phyloP scores from a whole-genome alignment of 2,329 filamentous ascomycete genomes.

The Blastomyces gilchristii region DNA sequence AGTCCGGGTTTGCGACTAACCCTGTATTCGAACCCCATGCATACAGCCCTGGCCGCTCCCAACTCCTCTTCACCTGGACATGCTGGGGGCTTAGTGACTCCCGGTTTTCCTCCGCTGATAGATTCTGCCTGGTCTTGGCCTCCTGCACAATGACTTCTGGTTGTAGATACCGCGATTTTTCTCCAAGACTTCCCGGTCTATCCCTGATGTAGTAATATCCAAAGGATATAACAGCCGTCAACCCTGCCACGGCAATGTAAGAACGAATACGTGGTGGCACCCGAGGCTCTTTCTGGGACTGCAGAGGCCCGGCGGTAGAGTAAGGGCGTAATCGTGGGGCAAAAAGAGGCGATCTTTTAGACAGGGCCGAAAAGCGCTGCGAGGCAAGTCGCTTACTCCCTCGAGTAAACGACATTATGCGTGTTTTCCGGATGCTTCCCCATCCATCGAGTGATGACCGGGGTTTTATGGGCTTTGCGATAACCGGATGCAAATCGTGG shows the following conservation, averaged over 20 bases:
- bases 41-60: constrained; percentile 78
- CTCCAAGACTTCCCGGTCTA: not conserved
- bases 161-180: constrained; percentile 6
- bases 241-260: constrained; percentile 2
- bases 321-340: not conserved
- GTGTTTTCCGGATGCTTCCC: not conserved
- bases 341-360: constrained; percentile 8
- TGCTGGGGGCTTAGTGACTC: constrained; percentile 76
- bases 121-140: constrained; percentile 42
- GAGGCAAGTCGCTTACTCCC: constrained; percentile 2
- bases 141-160: constrained; percentile 56
- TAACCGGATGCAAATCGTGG: not conserved
- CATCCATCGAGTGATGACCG: not conserved
- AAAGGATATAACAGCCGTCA: constrained; percentile 2
- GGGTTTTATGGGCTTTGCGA: not conserved
- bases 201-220: constrained; percentile 3
- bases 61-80: constrained; percentile 73
- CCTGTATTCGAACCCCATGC: constrained; percentile 85
- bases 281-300: not conserved
- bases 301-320: not conserved
- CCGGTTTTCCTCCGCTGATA: constrained; percentile 59
- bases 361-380: constrained; percentile 7
- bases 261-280: not conserved
- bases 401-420: not conserved
- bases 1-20: constrained; percentile 74